Evolutionary conservation across 768 basidiomycete genomes (phyloP).

Genomic region (Collybia sordida): DNA sequence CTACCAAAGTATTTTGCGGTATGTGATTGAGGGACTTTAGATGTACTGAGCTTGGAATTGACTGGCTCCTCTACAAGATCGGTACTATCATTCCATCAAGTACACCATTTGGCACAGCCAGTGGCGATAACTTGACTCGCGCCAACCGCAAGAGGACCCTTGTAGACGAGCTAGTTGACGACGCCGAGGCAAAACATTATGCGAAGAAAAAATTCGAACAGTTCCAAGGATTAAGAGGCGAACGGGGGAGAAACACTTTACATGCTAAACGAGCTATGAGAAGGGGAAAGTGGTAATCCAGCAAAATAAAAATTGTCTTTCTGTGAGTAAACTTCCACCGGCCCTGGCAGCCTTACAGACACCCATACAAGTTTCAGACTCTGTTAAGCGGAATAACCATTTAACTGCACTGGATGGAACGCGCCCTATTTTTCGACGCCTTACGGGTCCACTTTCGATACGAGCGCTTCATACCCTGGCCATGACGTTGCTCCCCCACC

Average conservation of each 20-base stretch:
- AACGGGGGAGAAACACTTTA: conserved; percentile 71
- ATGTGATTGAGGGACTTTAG: conserved; percentile 23
- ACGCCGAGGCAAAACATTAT: conserved; percentile 82
- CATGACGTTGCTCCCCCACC: too few relatives aligned
- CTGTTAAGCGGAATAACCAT: too few relatives aligned
- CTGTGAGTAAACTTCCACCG: too few relatives aligned
- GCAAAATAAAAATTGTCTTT: too few relatives aligned
- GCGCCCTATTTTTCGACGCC: too few relatives aligned
- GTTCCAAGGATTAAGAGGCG: conserved; percentile 64
- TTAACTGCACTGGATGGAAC: too few relatives aligned
- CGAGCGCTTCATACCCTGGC: too few relatives aligned
- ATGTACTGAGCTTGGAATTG: conserved; percentile 2
- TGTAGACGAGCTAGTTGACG: conserved; percentile 87
- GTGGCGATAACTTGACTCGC: conserved; percentile 68
- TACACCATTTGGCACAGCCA: conserved; percentile 71
- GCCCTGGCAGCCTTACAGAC: too few relatives aligned
- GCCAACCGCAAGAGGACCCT: conserved; percentile 76
- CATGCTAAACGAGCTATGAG: conserved; percentile 60
- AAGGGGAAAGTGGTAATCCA: conserved; percentile 65
- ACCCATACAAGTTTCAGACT: too few relatives aligned
- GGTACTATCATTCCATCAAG: conserved; percentile 72
- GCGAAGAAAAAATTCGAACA: conserved; percentile 92
- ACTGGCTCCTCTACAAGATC: conserved; percentile 46
- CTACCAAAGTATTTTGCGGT: conserved; percentile 92
- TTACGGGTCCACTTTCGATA: too few relatives aligned